Percentiles rank a stretch among this genome's conserved stretches.
These are phyloP conservation scores for Yamadazyma conglobata DNA, from an alignment of 1,139 yeast genomes.

Conservation along the genomic window DNA sequence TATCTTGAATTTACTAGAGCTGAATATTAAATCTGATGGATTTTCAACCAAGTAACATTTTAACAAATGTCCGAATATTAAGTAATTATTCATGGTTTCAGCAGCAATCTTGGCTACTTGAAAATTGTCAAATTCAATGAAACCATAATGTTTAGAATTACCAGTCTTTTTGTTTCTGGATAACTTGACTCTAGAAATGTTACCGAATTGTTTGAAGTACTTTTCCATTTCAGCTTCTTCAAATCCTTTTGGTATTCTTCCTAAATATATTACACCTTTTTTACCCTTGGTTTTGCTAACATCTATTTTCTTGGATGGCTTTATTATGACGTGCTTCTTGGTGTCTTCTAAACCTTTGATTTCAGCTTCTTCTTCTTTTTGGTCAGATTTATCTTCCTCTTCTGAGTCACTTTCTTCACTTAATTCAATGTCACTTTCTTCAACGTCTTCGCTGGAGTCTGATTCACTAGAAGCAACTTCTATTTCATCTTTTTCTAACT, in stretches of 20 bases:
- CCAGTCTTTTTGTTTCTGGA: constrained; percentile 92
- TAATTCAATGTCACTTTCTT: constrained; percentile 17
- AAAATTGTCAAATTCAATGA: constrained; percentile 64
- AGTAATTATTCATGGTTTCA: constrained; percentile 93
- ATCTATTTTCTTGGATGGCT: constrained; percentile 22
- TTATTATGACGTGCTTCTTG: constrained; percentile 26
- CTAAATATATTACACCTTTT: constrained; percentile 77
- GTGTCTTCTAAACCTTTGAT: constrained; percentile 16
- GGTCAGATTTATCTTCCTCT: constrained; percentile 21
- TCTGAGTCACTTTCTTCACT: constrained; percentile 18
- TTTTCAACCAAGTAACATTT: constrained; percentile 56
- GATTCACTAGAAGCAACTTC: constrained; percentile 14
- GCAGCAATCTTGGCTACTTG: constrained; percentile 86
- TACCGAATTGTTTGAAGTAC: constrained; percentile 90
- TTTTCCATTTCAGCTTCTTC: constrained; percentile 76
- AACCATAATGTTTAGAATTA: constrained; percentile 88
- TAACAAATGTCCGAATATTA: constrained; percentile 80
- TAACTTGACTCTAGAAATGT: constrained; percentile 68
- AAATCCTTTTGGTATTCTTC: constrained; percentile 91
- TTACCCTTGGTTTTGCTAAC: constrained; percentile 20
- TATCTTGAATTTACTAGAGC: constrained; percentile 56
- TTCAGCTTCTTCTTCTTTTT: constrained; percentile 19
- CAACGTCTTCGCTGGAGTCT: constrained; percentile 16
- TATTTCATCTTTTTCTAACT: constrained; percentile 15
- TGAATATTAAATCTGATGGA: constrained; percentile 50